Evolutionary conservation across 805 yeast species (phyloP), one percentile per base, ranked within the genome.

Genomic region (Cyberlindnera lachancei): DNA sequence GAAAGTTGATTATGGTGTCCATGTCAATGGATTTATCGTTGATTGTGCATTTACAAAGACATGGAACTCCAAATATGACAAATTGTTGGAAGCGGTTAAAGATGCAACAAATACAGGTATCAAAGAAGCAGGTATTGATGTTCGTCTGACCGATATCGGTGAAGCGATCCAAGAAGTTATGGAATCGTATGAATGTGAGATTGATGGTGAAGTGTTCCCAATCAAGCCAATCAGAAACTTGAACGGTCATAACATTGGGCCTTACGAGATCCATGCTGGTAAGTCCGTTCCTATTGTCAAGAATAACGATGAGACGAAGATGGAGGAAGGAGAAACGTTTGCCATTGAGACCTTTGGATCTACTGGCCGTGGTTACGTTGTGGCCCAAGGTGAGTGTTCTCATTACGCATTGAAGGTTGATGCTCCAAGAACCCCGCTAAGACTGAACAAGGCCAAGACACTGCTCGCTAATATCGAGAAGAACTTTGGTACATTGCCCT

Each of bases 311-410:
- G 73, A 73, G 58, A 92, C 97, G 9, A 90, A 90, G 69, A 90
- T 92, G 96, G 99, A 92, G 58, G 99, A 92, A 64, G 96, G 96
- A 42, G 98, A 92, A 59, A 79, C 86, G 3, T 90, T 85, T 66
- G 99, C 99, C 39, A 90, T 92, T 52, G 99, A 92, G 63, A 92
- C 99, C 3, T 92, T 92, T 53, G 98, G 98, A 10, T 74, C 95
- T 27, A 92, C 98, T 2, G 99, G 99, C 40, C 73, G 81, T 37
- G 99, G 97, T 23, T 80, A 79, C 47, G 97, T 92, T 22, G 63
- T 79, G 29, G 64, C 76, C 7, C 80, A 76, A 39, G 98, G 98
- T 28, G 98, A 92, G 60, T 81, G 90, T 49, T 87, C 96, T 11
- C 99, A 92, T 61, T 92, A 92, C 53, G 87, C 94, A 20, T 67